Evolutionary conservation across 2,329 filamentous ascomycete genomes (phyloP), one percentile per base, ranked within the genome.

Genomic region (Neospermospora avenae): DNA sequence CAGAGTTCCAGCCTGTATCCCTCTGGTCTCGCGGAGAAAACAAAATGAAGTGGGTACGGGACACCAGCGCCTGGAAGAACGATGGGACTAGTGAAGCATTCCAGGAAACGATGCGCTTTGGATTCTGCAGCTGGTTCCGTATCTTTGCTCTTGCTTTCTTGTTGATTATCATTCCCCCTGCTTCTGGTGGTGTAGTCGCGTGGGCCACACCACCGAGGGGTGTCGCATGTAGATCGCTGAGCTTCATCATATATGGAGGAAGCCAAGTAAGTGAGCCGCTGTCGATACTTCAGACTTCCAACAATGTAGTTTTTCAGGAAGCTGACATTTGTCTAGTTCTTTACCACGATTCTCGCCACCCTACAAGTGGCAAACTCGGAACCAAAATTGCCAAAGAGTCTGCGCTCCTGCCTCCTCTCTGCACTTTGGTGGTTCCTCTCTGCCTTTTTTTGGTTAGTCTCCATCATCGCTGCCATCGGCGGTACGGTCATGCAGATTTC

Each of bases 1-100:
- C 60, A 2, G 55, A 60, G 31, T 65, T 65, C 34, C 63, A 63
- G 22, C 60, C 57, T 25, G 60, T 62, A 20, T 61, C 60, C 4
- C 55, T 63, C 6, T 61, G 58, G 63, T 45, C n/a, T 25, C 35
- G 61, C n/a, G 56, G 58, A 1, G 53, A 37, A 4, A 63, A 60
- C 24, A 64, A 64, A 34, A 58, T 58, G 57, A 31, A 58, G 34
- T 64, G 62, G 62, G 60, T 64, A 28, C 48, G 57, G 39, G 14
- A 51, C 25, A 55, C 62, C 2, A 20, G 52, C 44, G 60, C 60
- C 5, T 64, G 51, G 35, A 48, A 14, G 5, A 28, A 62, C 13
- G 25, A 58, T 2, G n/a, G n/a, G n/a, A n/a, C n/a, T n/a, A n/a
- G n/a, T n/a, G 13, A 41, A 46, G 7, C 44, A 2, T 64, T 64